Base-by-base conservation (phyloP, 306 rosid species). In the Carpinus fangiana region DNA sequence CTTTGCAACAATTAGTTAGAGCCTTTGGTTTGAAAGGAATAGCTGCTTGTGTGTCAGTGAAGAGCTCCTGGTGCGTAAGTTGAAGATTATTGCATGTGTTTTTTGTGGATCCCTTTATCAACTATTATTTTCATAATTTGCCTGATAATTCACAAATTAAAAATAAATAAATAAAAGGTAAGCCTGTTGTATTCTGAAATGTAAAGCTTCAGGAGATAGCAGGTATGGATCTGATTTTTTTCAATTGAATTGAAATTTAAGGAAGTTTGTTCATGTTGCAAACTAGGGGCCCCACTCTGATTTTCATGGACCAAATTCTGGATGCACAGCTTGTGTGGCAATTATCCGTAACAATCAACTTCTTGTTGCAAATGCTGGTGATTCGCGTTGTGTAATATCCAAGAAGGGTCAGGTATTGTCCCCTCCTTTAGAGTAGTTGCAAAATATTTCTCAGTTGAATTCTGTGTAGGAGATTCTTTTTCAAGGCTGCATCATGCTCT, bases 271-370 rank as follows among this genome's bases (percentile, higher is more conserved):
- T 80, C 82, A 60, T 80, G 81, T 76, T 82, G 87, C 74, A 79
- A 76, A 86, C 73, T 81, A 95, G 98, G 98, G 98, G 67, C 98
- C 97, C 75, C 98, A 93, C 87, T 95, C 96, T 78, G 97, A 89
- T 85, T 95, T 90, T 88, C 75, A 73, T 79, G 98, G 97, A 78
- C 98, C 98, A 79, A 91, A 85, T 80, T 86, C 76, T 76, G 98
- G 98, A 83, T 73, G 98, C 89, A 93, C 98, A 62, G 98, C 97
- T 73, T 95, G 98, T 86, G 98, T 95, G 77, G 93, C 96, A 56
- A 66, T 93, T 60, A 85, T 93, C 62, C 89, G 64, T 77, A 86
- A 86, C 76, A 93, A 84, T 56, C 90, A 80, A 83, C 90, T 95
- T 77, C 43, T 95, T 75, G 98, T 95, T 23, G 98, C 97, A 62